phyloP scores from a whole-genome alignment of 257 asterid species.

The Solanum sejunctum region DNA sequence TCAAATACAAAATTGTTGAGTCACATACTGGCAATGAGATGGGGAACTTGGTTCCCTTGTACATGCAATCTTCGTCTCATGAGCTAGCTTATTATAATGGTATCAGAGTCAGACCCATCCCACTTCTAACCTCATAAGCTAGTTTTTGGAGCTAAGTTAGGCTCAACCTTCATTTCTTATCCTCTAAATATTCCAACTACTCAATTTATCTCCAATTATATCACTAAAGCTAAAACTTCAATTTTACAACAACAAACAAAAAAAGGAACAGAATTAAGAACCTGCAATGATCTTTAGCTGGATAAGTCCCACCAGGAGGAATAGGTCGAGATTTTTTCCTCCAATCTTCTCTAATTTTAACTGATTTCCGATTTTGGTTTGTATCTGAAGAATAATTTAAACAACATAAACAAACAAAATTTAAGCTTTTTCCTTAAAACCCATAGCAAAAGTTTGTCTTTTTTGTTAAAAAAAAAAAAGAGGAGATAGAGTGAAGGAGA shows the following conservation, averaged over 20 bases:
- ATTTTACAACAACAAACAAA: background rate
- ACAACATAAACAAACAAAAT: background rate
- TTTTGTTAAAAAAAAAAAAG: background rate
- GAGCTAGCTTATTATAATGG: too few relatives aligned
- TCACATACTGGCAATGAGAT: too few relatives aligned
- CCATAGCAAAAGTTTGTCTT: background rate
- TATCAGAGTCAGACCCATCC: too few relatives aligned
- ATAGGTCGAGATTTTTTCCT: constrained; percentile 76
- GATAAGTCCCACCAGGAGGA: constrained; percentile 94
- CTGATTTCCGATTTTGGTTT: constrained; percentile 28
- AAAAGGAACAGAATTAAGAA: background rate
- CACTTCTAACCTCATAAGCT: too few relatives aligned
- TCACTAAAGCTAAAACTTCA: background rate
- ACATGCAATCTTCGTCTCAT: too few relatives aligned
- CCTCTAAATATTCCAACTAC: background rate
- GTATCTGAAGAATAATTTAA: constrained; percentile 19
- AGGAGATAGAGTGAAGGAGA: background rate
- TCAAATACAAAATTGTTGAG: background rate
- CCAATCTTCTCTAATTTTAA: constrained; percentile 85
- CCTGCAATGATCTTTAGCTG: constrained; percentile 99
- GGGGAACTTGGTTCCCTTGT: too few relatives aligned
- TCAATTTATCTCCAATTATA: background rate
- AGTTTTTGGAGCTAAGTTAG: too few relatives aligned
- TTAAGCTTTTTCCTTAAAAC: background rate
- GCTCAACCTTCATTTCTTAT: too few relatives aligned